phyloP scores from a whole-genome alignment of 2,329 filamentous ascomycete genomes.

The Epichloe baconii region DNA sequence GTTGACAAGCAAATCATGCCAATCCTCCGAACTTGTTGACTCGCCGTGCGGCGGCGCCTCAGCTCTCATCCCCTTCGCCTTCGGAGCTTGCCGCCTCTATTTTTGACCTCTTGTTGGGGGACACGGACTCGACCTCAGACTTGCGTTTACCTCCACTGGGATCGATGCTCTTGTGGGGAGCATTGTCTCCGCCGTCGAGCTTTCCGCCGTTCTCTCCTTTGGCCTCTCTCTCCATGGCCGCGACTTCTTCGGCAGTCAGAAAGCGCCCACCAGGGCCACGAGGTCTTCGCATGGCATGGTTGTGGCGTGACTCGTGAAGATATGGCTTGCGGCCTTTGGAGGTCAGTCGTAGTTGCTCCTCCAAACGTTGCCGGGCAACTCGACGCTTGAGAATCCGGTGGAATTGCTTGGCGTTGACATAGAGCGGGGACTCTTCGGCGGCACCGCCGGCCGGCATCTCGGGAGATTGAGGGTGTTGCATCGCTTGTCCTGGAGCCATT shows the following conservation, averaged over 20 bases:
- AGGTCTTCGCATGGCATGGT: slow-evolving; percentile 93
- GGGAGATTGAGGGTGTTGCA: slow-evolving; percentile 60
- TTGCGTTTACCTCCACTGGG: slow-evolving; percentile 44
- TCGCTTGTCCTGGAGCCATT: slow-evolving; percentile 48
- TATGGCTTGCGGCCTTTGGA: slow-evolving; percentile 96
- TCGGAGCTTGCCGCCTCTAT: slow-evolving; percentile 30
- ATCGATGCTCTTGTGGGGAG: slow-evolving; percentile 13
- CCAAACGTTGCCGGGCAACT: slow-evolving; percentile 82
- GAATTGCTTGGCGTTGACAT: slow-evolving; percentile 98
- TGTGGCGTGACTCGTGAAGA: slow-evolving; percentile 91
- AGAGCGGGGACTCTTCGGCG: slow-evolving; percentile 86
- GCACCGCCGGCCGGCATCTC: slow-evolving; percentile 60
- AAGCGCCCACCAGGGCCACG: slow-evolving; percentile 90
- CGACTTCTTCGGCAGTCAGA: slow-evolving; percentile 90
- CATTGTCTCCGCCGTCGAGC: slow-evolving; percentile 14
- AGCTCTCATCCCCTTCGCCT: slow-evolving; percentile 20
- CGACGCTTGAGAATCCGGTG: slow-evolving; percentile 91
- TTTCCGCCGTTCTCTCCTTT: slow-evolving; percentile 28
- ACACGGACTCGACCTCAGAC: slow-evolving; percentile 35
- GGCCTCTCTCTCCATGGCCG: slow-evolving; percentile 61
- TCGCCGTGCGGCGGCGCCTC: background rate
- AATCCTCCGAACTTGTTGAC: background rate
- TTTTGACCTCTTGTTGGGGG: slow-evolving; percentile 44
- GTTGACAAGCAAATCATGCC: slow-evolving; percentile 1
- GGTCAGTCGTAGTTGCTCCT: slow-evolving; percentile 82